Evolutionary conservation across 2,329 filamentous ascomycete species (phyloP), one percentile per base, ranked within the genome.

Genomic region (Aspergillus terreus): DNA sequence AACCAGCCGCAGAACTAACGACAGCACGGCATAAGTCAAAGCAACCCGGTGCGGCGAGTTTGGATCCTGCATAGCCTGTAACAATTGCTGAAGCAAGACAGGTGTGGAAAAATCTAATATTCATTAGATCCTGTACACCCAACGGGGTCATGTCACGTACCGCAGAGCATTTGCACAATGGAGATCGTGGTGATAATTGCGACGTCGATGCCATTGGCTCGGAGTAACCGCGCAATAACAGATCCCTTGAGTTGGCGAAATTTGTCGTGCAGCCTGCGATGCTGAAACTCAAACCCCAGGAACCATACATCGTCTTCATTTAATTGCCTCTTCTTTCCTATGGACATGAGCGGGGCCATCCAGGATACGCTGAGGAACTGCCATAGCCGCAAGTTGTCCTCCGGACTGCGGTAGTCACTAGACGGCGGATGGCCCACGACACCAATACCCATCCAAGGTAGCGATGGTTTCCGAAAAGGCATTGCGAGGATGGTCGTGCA

Each of bases 291-390:
- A 59, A 84, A 88, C 0, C 85, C 84, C 0, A 96, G 73, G 36
- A 80, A 75, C 91, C 91, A 96, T 2, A 96, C 87, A 64, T 96
- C 90, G 35, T 86, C 81, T 36, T 91, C 85, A 33, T 90, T 75
- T 7, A 96, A 75, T 59, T 90, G 86, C 38, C 83, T 77, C 27
- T 76, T 74, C 40, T 77, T 80, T 1, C 86, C 89, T 21, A 84
- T 70, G 1, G 76, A 73, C 11, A 95, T 90, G 6, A 95, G 71
- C 0, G 90, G 86, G 0, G 77, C 76, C 72, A 95, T 86, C 91
- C 91, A 96, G 0, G 83, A 88, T 25, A 95, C 86, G 5, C 83
- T 86, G 82, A 92, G 87, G 71, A 90, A 96, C 59, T 92, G 87
- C 81, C 89, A 91, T 1, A 92, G 75, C 0, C 80, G 87, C 21